Evolutionary conservation across 306 rosid species (phyloP).

Genomic region (Sophora flavescens): DNA sequence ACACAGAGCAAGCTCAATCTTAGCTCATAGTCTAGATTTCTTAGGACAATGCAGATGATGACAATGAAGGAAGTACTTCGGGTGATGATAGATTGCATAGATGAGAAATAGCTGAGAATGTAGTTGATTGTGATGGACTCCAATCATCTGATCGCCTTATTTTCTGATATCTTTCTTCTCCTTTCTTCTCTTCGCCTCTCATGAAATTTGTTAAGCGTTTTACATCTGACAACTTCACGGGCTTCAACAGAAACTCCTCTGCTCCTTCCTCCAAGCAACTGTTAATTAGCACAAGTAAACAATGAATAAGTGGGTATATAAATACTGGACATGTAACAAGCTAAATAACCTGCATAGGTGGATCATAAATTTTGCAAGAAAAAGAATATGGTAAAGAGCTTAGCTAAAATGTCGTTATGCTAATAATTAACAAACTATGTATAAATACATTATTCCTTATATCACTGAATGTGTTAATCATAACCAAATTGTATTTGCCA

Average conservation of each 20-base stretch:
- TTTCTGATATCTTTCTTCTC: conserved; percentile 47
- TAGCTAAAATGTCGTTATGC: not conserved
- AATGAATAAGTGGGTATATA: not conserved
- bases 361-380: not conserved
- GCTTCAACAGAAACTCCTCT: conserved; percentile 87
- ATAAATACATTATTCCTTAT: not conserved
- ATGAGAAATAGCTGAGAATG: conserved; percentile 31
- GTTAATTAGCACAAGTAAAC: conserved; percentile 27
- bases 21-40: conserved; percentile 55
- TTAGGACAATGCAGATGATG: conserved; percentile 48
- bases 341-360: not conserved
- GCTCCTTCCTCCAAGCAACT: conserved; percentile 99
- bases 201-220: conserved; percentile 75
- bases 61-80: not conserved
- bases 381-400: not conserved
- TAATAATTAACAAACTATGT: not conserved
- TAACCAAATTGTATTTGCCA: not conserved
- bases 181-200: conserved; percentile 65
- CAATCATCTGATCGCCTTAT: conserved; percentile 61
- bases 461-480: not conserved
- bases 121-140: conserved; percentile 28
- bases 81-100: conserved; percentile 44
- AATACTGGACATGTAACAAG: not conserved
- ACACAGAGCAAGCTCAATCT: conserved; percentile 37
- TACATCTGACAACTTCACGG: conserved; percentile 86